Conservation (phyloP, 129 eudicot genomes). For the Pseudognaphalium luteoalbum region DNA sequence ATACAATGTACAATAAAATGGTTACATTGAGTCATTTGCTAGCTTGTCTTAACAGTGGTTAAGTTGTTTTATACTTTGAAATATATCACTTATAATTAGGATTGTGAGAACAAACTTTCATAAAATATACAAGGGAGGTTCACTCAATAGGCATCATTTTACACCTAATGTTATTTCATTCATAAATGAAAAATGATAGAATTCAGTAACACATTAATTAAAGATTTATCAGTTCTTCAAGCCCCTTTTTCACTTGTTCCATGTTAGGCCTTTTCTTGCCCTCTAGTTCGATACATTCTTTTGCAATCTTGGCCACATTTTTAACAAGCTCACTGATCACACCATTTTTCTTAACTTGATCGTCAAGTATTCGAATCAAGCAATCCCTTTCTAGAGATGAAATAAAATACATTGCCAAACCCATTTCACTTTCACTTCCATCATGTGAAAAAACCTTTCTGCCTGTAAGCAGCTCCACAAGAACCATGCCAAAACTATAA, state of each 20-base stretch:
- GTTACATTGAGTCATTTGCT: neutral
- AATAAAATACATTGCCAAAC: constrained; percentile 27
- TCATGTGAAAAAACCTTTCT: constrained; percentile 33
- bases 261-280: constrained; percentile 40
- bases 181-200: too few relatives aligned
- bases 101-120: too few relatives aligned
- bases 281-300: constrained; percentile 29
- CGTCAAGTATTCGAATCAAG: constrained; percentile 34
- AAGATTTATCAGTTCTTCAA: too few relatives aligned
- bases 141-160: too few relatives aligned
- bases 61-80: too few relatives aligned
- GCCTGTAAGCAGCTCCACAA: constrained; percentile 32
- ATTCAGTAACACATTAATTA: too few relatives aligned
- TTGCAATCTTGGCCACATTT: constrained; percentile 14
- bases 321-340: constrained; percentile 11
- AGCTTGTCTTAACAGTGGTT: too few relatives aligned
- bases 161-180: too few relatives aligned
- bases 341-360: constrained; percentile 22
- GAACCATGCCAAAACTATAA: constrained; percentile 41
- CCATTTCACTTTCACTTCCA: constrained; percentile 29
- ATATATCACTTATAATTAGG: too few relatives aligned
- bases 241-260: constrained; percentile 23
- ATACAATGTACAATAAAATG: neutral
- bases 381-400: constrained; percentile 13
- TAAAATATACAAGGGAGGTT: too few relatives aligned